These are phyloP conservation scores for Ophiostoma pallidulum DNA, from an alignment of 2,329 filamentous ascomycete genomes.

Conservation along the genomic window DNA sequence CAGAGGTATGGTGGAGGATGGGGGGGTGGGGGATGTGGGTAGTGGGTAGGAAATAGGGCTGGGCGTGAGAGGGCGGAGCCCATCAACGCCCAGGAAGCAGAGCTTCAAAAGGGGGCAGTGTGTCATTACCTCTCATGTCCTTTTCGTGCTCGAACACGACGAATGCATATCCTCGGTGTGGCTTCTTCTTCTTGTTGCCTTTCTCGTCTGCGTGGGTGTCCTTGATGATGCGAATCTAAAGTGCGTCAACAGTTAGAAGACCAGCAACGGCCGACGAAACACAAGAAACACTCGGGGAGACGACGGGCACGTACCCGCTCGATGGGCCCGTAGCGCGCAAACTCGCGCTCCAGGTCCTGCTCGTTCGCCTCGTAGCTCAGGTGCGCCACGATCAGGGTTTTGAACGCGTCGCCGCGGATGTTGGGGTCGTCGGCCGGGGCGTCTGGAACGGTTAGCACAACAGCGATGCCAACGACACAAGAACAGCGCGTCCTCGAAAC, in stretches of 20 bases:
- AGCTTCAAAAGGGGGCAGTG: too few species aligned
- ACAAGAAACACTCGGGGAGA: too few species aligned
- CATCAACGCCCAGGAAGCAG: too few species aligned
- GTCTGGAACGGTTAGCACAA: too few species aligned
- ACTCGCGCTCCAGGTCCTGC: constrained; percentile 85
- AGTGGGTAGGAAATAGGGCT: constrained; percentile 23
- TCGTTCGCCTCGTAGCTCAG: constrained; percentile 84
- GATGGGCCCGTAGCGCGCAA: constrained; percentile 86
- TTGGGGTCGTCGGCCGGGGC: constrained; percentile 79
- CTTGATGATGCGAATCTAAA: constrained; percentile 85
- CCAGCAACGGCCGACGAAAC: too few species aligned
- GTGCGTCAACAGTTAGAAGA: too few species aligned
- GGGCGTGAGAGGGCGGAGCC: constrained; percentile 18
- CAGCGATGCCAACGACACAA: background rate
- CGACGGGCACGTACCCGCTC: constrained; percentile 83
- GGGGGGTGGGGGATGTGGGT: constrained; percentile 26
- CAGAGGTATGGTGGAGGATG: constrained; percentile 20
- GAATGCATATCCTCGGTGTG: constrained; percentile 87
- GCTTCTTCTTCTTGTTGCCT: constrained; percentile 69
- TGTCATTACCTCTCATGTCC: constrained; percentile 96
- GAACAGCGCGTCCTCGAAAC: too few species aligned
- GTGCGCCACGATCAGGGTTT: constrained; percentile 84
- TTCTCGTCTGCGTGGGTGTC: constrained; percentile 61
- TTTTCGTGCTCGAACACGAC: constrained; percentile 95
- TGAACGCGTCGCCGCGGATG: constrained; percentile 86